Percentiles rank a stretch among this genome's conserved stretches.
Conservation (phyloP, 1,284 basidiomycete genomes). For the Pseudozyma sp. region DNA sequence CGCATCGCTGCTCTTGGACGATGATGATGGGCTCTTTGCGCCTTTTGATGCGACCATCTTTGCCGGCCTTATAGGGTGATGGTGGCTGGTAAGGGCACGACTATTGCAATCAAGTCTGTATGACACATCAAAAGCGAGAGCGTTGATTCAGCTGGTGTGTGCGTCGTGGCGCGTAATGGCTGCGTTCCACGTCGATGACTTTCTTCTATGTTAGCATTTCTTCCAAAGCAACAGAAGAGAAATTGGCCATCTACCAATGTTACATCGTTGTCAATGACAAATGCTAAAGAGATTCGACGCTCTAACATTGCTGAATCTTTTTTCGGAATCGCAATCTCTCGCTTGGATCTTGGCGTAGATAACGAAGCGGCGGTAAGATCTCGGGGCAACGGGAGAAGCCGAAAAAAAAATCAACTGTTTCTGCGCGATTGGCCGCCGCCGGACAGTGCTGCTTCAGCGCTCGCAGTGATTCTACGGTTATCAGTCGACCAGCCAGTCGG, state of each 20-base stretch:
- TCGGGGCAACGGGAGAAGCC: too few species aligned
- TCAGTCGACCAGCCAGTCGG: background rate
- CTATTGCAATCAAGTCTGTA: background rate
- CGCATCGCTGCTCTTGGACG: conserved; percentile 9
- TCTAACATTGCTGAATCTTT: background rate
- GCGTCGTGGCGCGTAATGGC: background rate
- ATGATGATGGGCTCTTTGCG: conserved; percentile 11
- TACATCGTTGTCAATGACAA: too few species aligned
- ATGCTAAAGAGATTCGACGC: too few species aligned
- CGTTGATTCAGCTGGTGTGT: background rate
- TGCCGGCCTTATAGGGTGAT: background rate
- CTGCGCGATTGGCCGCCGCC: too few species aligned
- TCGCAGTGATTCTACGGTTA: background rate
- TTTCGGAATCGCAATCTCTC: too few species aligned
- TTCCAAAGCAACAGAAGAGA: conserved; percentile 36
- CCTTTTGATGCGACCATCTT: conserved; percentile 23
- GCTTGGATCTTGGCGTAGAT: too few species aligned
- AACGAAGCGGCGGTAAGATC: background rate
- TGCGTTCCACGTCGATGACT: conserved; percentile 30
- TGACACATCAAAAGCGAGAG: conserved; percentile 2
- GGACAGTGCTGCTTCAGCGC: too few species aligned
- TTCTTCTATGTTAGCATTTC: background rate
- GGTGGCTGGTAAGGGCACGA: background rate
- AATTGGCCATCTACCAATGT: too few species aligned
- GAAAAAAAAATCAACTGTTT: too few species aligned